Percentiles rank a stretch among this genome's conserved stretches.
Conservation (phyloP, 1,284 basidiomycete genomes). For the Fistulinella cinereoalba region DNA sequence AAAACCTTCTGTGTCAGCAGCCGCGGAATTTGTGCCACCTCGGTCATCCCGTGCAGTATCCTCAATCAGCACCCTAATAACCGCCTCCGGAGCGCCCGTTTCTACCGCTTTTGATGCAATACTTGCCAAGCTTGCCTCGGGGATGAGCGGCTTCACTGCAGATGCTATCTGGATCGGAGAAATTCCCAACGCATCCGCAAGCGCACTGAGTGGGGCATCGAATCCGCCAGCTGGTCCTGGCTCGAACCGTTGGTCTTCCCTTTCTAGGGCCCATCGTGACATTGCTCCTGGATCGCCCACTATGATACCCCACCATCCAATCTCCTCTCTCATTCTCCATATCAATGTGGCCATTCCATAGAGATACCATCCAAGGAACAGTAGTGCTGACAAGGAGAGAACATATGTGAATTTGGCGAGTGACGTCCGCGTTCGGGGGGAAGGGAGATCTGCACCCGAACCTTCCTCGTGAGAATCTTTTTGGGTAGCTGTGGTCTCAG, state of each 20-base stretch:
- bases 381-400: constrained; percentile 6
- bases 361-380: constrained; percentile 23
- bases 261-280: not conserved
- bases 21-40: no score
- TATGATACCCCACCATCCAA: constrained; percentile 27
- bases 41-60: not conserved
- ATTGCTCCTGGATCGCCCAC: not conserved
- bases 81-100: constrained; percentile 37
- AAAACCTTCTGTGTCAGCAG: no score
- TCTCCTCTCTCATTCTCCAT: constrained; percentile 20
- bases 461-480: not conserved
- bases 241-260: not conserved
- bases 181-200: constrained; percentile 61
- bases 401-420: constrained; percentile 17
- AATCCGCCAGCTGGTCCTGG: constrained; percentile 2
- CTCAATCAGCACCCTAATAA: constrained; percentile 41
- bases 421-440: constrained; percentile 3
- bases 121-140: constrained; percentile 55
- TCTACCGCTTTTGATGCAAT: constrained; percentile 41
- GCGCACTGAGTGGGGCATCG: constrained; percentile 53
- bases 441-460: not conserved
- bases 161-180: constrained; percentile 56
- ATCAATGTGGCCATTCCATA: constrained; percentile 13
- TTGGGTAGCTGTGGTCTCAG: not conserved
- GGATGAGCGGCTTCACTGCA: constrained; percentile 57